phyloP scores from a whole-genome alignment of 805 yeast genomes.

The Metschnikowia lunata region DNA sequence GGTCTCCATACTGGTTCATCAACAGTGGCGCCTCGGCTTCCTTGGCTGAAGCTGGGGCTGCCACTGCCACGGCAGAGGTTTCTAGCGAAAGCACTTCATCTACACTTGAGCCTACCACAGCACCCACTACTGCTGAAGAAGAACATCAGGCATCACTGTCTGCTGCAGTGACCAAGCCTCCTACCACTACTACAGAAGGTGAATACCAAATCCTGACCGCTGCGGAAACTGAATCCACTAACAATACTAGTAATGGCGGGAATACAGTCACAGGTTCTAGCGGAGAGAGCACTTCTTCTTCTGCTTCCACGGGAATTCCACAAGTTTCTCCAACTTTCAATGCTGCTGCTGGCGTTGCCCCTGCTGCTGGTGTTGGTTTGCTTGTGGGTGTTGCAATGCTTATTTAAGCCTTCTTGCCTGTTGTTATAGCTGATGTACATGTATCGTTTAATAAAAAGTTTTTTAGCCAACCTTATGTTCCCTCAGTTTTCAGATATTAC shows the following conservation, averaged over 20 bases:
- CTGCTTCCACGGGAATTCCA: conserved; percentile 6
- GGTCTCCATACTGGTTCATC: conserved; percentile 31
- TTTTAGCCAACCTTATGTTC: too few relatives aligned
- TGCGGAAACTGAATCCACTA: conserved; percentile 4
- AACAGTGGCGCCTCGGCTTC: conserved; percentile 22
- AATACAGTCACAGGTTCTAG: background rate
- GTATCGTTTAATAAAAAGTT: too few relatives aligned
- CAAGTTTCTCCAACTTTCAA: conserved; percentile 10
- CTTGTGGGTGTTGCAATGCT: conserved; percentile 16
- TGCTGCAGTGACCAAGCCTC: conserved; percentile 5
- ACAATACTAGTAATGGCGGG: conserved; percentile 6
- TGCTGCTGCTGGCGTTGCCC: conserved; percentile 15
- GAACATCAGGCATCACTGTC: conserved; percentile 4
- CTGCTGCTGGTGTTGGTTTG: conserved; percentile 14
- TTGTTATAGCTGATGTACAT: background rate
- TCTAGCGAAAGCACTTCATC: conserved; percentile 1
- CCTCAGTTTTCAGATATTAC: too few relatives aligned
- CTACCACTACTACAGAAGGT: background rate
- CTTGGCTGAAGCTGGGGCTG: conserved; percentile 25
- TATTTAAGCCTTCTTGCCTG: conserved; percentile 5
- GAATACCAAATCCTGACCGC: background rate
- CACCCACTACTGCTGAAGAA: conserved; percentile 6
- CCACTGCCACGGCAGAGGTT: conserved; percentile 10
- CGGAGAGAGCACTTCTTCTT: background rate
- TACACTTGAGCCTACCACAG: conserved; percentile 1